Percentiles rank a stretch among this genome's conserved stretches.
phyloP scores from a whole-genome alignment of 495 filamentous ascomycete species.

The Aspergillus indologenus region DNA sequence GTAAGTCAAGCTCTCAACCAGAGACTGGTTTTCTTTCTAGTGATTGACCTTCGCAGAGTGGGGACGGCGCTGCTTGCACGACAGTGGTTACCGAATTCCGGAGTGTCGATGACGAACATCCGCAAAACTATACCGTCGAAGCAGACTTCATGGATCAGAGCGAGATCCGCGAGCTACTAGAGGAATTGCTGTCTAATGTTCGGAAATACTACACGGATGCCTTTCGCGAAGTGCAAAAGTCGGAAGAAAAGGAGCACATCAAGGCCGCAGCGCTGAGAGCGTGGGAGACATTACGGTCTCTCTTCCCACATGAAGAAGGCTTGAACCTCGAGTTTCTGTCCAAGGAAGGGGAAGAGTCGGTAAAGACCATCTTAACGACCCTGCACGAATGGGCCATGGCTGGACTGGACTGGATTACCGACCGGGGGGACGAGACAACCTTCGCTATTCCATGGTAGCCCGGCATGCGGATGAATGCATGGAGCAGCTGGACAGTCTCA shows the following conservation, averaged over 20 bases:
- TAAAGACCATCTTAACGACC: constrained; percentile 7
- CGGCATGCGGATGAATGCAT: constrained; percentile 20
- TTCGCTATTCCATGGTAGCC: constrained; percentile 14
- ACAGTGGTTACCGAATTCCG: constrained; percentile 35
- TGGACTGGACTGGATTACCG: constrained; percentile 4
- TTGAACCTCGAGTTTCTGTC: constrained; percentile 25
- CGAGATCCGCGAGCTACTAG: constrained; percentile 24
- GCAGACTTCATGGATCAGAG: constrained; percentile 25
- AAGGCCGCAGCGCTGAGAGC: constrained; percentile 12
- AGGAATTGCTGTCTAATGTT: constrained; percentile 24
- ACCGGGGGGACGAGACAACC: constrained; percentile 17
- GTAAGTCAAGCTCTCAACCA: no score
- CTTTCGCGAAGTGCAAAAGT: constrained; percentile 11
- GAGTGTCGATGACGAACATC: constrained; percentile 18
- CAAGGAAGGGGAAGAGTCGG: constrained; percentile 8
- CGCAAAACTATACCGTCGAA: constrained; percentile 25
- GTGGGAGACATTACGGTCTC: constrained; percentile 20
- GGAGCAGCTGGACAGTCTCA: constrained; percentile 21
- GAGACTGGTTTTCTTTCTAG: no score
- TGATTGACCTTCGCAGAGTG: constrained; percentile 13
- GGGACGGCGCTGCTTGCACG: constrained; percentile 31
- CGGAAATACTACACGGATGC: constrained; percentile 19
- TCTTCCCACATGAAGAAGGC: constrained; percentile 22
- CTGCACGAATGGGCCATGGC: constrained; percentile 20
- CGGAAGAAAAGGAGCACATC: constrained; percentile 15